phyloP scores from a whole-genome alignment of 108 stramenopile genomes.

The Skeletonema menzelii region DNA sequence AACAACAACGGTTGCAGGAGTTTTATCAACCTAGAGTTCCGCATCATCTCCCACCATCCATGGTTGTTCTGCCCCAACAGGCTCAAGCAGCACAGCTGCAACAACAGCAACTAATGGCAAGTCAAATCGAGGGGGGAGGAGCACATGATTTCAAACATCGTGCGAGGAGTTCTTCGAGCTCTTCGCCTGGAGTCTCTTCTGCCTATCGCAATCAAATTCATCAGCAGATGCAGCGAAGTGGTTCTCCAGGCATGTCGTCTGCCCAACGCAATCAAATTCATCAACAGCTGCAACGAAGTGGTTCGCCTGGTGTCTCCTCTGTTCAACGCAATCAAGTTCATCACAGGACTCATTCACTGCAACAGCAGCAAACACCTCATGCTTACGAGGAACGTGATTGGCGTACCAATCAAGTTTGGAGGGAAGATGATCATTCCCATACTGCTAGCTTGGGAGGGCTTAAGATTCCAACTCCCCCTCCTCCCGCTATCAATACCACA shows the following conservation, averaged over 20 bases:
- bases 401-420: constrained; percentile 22
- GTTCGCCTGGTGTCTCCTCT: too few species aligned
- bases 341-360: not conserved
- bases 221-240: not conserved
- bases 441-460: not conserved
- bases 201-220: not conserved
- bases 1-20: not conserved
- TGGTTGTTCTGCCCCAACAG: not conserved
- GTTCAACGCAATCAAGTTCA: not conserved
- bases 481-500: not conserved
- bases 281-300: not conserved
- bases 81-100: not conserved
- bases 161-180: not conserved
- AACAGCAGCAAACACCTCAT: not conserved
- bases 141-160: not conserved
- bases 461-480: not conserved
- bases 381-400: constrained; percentile 25
- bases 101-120: not conserved
- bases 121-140: not conserved
- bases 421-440: constrained; percentile 24
- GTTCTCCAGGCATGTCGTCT: not conserved
- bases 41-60: not conserved
- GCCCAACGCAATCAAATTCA: not conserved
- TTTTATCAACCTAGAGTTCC: not conserved
- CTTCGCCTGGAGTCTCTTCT: not conserved